These are phyloP conservation scores for Auriscalpium orientale DNA, from an alignment of 768 basidiomycete genomes.

Conservation along the genomic window DNA sequence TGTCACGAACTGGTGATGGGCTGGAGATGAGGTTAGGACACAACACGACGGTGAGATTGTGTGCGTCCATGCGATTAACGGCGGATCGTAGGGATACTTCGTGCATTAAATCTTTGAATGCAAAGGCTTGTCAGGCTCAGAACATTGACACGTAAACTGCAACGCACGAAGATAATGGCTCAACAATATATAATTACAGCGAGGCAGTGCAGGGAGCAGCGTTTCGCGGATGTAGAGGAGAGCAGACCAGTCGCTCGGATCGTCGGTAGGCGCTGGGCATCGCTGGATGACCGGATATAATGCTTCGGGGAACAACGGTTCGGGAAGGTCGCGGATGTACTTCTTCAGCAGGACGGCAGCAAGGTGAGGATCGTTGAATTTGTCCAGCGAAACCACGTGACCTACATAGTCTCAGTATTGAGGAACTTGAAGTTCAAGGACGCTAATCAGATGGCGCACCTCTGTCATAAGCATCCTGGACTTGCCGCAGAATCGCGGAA, in stretches of 20 bases:
- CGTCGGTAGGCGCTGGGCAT: constrained; percentile 54
- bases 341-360: constrained; percentile 85
- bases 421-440: background rate
- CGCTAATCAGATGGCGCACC: constrained; percentile 32
- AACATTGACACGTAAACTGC: too few relatives aligned
- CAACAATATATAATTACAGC: constrained; percentile 67
- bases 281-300: constrained; percentile 57
- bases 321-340: constrained; percentile 73
- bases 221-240: constrained; percentile 62
- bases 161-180: constrained; percentile 39
- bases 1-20: constrained; percentile 59
- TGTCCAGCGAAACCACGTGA: constrained; percentile 70
- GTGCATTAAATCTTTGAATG: constrained; percentile 59
- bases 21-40: constrained; percentile 74
- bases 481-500: constrained; percentile 60
- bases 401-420: constrained; percentile 31
- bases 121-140: too few relatives aligned
- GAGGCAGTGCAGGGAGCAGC: constrained; percentile 59
- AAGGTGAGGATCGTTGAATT: constrained; percentile 69
- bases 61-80: constrained; percentile 73
- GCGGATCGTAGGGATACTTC: constrained; percentile 65
- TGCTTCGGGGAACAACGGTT: constrained; percentile 67
- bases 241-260: constrained; percentile 48
- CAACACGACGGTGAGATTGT: constrained; percentile 75
- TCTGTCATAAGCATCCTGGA: constrained; percentile 79